Conservation (phyloP, 2,329 filamentous ascomycete species). For the Periglandula ipomoeae region DNA sequence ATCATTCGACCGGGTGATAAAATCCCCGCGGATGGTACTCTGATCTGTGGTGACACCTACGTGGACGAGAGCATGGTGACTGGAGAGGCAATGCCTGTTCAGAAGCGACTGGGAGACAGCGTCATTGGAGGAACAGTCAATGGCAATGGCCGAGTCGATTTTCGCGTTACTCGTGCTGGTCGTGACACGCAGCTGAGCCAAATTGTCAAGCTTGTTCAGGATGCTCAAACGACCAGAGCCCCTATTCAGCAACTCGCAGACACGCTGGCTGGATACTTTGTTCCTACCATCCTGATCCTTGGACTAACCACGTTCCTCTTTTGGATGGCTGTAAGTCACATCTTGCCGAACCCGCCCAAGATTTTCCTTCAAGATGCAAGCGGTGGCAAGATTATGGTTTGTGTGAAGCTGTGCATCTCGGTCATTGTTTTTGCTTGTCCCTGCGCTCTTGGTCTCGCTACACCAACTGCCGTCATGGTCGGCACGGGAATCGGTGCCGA, state of each 20-base stretch:
- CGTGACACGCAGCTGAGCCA: constrained; percentile 95
- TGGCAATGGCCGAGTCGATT: constrained; percentile 81
- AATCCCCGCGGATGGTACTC: constrained; percentile 82
- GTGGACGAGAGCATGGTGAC: constrained; percentile 98
- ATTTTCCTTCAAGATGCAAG: constrained; percentile 75
- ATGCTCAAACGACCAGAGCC: constrained; percentile 87
- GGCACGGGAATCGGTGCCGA: constrained; percentile 95
- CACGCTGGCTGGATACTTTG: constrained; percentile 84
- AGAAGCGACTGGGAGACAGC: constrained; percentile 70
- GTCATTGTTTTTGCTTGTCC: constrained; percentile 98
- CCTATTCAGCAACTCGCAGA: constrained; percentile 93
- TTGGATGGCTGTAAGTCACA: constrained; percentile 94
- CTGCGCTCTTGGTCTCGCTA: constrained; percentile 90
- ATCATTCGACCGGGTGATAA: constrained; percentile 92
- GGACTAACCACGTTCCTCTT: constrained; percentile 76
- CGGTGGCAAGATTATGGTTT: constrained; percentile 92
- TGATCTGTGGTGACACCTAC: constrained; percentile 85
- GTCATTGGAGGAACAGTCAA: constrained; percentile 95
- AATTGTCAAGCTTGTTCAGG: constrained; percentile 96
- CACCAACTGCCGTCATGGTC: constrained; percentile 97
- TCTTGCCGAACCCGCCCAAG: constrained; percentile 71
- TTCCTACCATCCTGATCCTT: constrained; percentile 78
- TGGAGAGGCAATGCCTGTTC: constrained; percentile 89
- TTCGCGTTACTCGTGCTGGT: constrained; percentile 84
- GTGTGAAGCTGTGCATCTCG: constrained; percentile 92